Evolutionary conservation across 2,329 filamentous ascomycete species (phyloP).

Genomic region (Metarhizium guizhouense): DNA sequence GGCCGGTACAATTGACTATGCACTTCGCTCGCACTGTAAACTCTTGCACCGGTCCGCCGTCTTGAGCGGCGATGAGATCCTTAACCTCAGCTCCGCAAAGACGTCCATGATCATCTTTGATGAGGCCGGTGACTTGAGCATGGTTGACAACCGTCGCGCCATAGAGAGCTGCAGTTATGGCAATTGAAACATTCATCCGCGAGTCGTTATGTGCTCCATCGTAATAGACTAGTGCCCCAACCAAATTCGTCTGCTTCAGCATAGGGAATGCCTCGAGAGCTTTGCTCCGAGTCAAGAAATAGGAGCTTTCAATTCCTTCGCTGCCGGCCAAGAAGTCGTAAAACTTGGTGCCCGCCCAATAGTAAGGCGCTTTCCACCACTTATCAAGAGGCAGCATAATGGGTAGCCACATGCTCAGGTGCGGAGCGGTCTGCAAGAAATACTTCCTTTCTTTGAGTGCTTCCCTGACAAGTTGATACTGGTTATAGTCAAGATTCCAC

Average conservation of each 20-base stretch:
- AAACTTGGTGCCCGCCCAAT: slow-evolving; percentile 69
- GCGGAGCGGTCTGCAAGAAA: slow-evolving; percentile 65
- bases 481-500: slow-evolving; percentile 66
- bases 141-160: slow-evolving; percentile 78
- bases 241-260: slow-evolving; percentile 69
- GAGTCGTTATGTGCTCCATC: slow-evolving; percentile 90
- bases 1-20: slow-evolving; percentile 81
- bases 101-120: slow-evolving; percentile 64
- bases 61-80: slow-evolving; percentile 57
- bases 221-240: slow-evolving; percentile 82
- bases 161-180: slow-evolving; percentile 82
- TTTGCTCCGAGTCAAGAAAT: slow-evolving; percentile 80
- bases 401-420: slow-evolving; percentile 64
- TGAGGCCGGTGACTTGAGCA: slow-evolving; percentile 66
- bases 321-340: slow-evolving; percentile 81
- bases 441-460: slow-evolving; percentile 67
- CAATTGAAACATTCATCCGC: slow-evolving; percentile 82
- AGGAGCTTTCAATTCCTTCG: slow-evolving; percentile 82
- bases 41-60: slow-evolving; percentile 49
- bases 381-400: slow-evolving; percentile 69
- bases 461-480: slow-evolving; percentile 63
- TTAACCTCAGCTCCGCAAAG: slow-evolving; percentile 66
- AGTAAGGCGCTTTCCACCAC: slow-evolving; percentile 72
- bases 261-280: slow-evolving; percentile 82
- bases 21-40: slow-evolving; percentile 70